These are phyloP conservation scores for Clonostachys solani DNA, from an alignment of 2,329 filamentous ascomycete species.

Conservation along the genomic window DNA sequence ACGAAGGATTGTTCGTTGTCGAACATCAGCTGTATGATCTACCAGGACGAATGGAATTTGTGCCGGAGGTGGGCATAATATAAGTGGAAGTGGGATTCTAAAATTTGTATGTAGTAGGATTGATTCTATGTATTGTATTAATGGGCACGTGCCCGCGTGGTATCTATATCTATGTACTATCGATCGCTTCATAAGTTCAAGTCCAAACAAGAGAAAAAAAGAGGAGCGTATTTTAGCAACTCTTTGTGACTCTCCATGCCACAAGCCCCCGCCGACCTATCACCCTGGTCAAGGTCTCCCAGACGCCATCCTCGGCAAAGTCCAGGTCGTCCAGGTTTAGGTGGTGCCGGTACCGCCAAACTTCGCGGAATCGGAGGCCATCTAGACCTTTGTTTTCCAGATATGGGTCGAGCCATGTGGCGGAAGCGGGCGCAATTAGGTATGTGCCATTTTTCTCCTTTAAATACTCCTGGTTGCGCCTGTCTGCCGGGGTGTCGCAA, in stretches of 20 bases:
- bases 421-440: constrained; percentile 69
- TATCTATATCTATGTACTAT: background rate
- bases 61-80: too few relatives aligned
- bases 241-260: constrained; percentile 63
- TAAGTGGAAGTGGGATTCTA: too few relatives aligned
- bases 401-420: constrained; percentile 64
- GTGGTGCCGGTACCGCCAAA: constrained; percentile 65
- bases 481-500: constrained; percentile 55
- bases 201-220: background rate
- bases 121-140: background rate
- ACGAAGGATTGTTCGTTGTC: too few relatives aligned
- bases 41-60: too few relatives aligned
- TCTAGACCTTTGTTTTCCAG: constrained; percentile 53
- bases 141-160: background rate
- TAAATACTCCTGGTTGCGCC: constrained; percentile 49
- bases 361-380: constrained; percentile 61
- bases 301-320: constrained; percentile 72
- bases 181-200: background rate
- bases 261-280: constrained; percentile 58
- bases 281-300: constrained; percentile 65
- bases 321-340: constrained; percentile 78
- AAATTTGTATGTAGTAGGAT: too few relatives aligned
- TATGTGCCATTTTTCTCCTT: constrained; percentile 62
- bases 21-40: too few relatives aligned
- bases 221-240: constrained; percentile 28